These are phyloP conservation scores for Jacaranda mimosifolia DNA, from an alignment of 257 asterid species.

Conservation along the genomic window DNA sequence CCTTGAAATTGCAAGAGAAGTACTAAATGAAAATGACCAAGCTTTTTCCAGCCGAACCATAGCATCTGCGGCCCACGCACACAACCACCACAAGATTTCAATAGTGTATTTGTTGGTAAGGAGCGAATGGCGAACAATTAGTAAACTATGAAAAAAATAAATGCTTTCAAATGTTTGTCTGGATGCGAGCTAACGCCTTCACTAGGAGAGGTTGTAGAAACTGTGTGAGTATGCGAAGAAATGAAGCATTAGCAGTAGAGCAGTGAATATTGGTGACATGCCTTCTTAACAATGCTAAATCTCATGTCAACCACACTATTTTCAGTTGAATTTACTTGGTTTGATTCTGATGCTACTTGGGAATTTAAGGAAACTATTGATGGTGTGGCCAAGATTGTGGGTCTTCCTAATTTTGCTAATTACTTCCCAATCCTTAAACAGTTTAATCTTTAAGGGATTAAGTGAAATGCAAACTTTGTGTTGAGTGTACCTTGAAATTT, in stretches of 20 bases:
- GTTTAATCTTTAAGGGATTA: slow-evolving; percentile 29
- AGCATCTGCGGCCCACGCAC: background rate
- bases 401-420: slow-evolving; percentile 14
- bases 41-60: slow-evolving; percentile 19
- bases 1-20: slow-evolving; percentile 31
- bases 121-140: slow-evolving; percentile 34
- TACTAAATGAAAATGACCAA: slow-evolving; percentile 40
- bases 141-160: slow-evolving; percentile 37
- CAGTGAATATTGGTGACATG: slow-evolving; percentile 32
- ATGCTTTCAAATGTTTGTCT: slow-evolving; percentile 25
- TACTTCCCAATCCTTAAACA: background rate
- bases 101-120: slow-evolving; percentile 26
- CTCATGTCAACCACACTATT: slow-evolving; percentile 28
- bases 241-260: background rate
- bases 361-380: slow-evolving; percentile 35
- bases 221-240: slow-evolving; percentile 14
- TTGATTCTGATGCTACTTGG: slow-evolving; percentile 18
- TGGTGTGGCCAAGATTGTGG: background rate
- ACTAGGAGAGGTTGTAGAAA: slow-evolving; percentile 38
- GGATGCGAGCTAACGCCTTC: slow-evolving; percentile 37
- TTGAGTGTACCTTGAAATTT: too few species aligned
- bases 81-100: slow-evolving; percentile 29
- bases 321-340: slow-evolving; percentile 35
- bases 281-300: slow-evolving; percentile 38
- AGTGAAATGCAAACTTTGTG: background rate